Evolutionary conservation across 768 basidiomycete genomes (phyloP).

Genomic region (Leccinum uliginosum): DNA sequence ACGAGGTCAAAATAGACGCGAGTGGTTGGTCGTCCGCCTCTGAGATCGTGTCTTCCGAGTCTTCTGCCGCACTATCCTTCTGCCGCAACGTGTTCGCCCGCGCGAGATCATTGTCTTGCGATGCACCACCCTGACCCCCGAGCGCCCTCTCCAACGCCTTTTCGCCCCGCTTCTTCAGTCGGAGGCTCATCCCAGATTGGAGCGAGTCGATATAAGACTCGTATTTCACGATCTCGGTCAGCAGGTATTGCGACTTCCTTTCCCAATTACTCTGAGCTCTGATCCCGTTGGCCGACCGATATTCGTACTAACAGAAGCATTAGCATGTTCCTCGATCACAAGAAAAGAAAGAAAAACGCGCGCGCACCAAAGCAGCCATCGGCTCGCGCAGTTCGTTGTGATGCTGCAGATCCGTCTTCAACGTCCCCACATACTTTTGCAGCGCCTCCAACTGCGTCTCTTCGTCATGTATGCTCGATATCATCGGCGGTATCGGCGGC

Average conservation of each 20-base stretch:
- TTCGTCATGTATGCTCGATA: slow-evolving; percentile 85
- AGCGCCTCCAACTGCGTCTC: slow-evolving; percentile 90
- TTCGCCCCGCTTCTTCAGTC: slow-evolving; percentile 88
- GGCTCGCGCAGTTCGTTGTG: slow-evolving; percentile 83
- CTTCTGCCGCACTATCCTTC: slow-evolving; percentile 39
- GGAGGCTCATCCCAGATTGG: slow-evolving; percentile 73
- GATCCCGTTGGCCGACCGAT: slow-evolving; percentile 64
- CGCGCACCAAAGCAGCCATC: slow-evolving; percentile 69
- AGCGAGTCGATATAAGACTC: slow-evolving; percentile 92
- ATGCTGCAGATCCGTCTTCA: slow-evolving; percentile 75
- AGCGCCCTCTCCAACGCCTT: slow-evolving; percentile 63
- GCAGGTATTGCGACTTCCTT: slow-evolving; percentile 82
- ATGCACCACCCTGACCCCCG: slow-evolving; percentile 30
- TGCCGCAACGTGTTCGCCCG: slow-evolving; percentile 33
- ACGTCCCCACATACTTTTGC: slow-evolving; percentile 67
- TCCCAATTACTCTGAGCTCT: slow-evolving; percentile 92
- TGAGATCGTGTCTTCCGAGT: slow-evolving; percentile 46
- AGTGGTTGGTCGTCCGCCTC: slow-evolving; percentile 41
- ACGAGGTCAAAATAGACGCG: slow-evolving; percentile 23
- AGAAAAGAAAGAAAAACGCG: too few species aligned
- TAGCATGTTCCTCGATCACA: neutral
- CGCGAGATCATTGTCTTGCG: slow-evolving; percentile 30
- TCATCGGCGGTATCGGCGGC: slow-evolving; percentile 77
- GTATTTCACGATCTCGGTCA: slow-evolving; percentile 94
- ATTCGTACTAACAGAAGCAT: slow-evolving; percentile 49